These are phyloP conservation scores for Pharus latifolius DNA, from an alignment of 176 grass and related monocot species.

Conservation along the genomic window DNA sequence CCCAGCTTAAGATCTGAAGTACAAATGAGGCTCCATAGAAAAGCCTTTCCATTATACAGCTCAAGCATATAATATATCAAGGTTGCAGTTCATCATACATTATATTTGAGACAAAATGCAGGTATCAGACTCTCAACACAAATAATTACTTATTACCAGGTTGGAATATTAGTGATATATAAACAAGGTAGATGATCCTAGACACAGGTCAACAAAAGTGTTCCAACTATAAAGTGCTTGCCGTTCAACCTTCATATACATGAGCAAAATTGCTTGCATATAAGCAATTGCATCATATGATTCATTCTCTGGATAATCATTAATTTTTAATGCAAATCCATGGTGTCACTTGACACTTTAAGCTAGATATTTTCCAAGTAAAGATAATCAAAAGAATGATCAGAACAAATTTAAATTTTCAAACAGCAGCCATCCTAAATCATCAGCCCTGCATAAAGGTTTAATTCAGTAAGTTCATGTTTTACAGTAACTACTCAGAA, in stretches of 20 bases:
- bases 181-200: neutral
- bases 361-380: too few species aligned
- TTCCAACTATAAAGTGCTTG: neutral
- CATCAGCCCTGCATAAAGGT: too few species aligned
- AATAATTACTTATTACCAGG: neutral
- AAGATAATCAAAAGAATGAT: too few species aligned
- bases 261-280: neutral
- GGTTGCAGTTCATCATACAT: neutral
- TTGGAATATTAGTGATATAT: neutral
- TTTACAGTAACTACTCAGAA: too few species aligned
- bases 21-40: neutral
- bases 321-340: too few species aligned
- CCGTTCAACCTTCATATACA: neutral
- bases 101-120: neutral
- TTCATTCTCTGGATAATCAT: too few species aligned
- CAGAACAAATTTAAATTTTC: too few species aligned
- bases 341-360: too few species aligned
- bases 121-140: neutral
- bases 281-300: neutral
- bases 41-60: neutral
- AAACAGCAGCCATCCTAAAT: too few species aligned
- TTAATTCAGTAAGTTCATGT: too few species aligned
- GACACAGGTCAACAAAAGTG: neutral
- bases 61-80: neutral
- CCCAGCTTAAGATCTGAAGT: neutral